Percentiles rank a stretch among this genome's conserved stretches.
These are phyloP conservation scores for Pseudohalonectria lignicola DNA, from an alignment of 2,329 filamentous ascomycete species.

Conservation along the genomic window DNA sequence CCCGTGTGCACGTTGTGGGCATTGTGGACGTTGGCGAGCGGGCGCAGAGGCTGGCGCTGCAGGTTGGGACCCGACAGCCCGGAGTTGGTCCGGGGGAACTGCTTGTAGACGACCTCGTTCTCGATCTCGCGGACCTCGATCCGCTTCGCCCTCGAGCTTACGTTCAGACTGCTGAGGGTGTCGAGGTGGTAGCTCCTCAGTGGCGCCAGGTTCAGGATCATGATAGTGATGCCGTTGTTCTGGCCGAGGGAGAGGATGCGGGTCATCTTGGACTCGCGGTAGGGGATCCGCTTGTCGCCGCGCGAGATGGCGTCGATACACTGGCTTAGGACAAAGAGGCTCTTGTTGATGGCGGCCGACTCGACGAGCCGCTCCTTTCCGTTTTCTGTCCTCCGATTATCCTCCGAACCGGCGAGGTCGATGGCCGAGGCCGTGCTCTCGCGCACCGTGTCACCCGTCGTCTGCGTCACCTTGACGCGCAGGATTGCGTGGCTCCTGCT, in stretches of 20 bases:
- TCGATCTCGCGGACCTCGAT: slow-evolving; percentile 94
- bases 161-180: slow-evolving; percentile 86
- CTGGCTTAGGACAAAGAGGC: slow-evolving; percentile 84
- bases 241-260: slow-evolving; percentile 84
- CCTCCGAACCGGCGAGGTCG: slow-evolving; percentile 89
- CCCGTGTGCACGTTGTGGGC: slow-evolving; percentile 50
- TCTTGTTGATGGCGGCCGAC: slow-evolving; percentile 96
- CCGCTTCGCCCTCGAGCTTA: slow-evolving; percentile 89
- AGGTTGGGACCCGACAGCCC: slow-evolving; percentile 27
- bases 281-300: slow-evolving; percentile 70
- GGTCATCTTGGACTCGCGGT: slow-evolving; percentile 95
- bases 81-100: slow-evolving; percentile 44
- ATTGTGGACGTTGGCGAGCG: slow-evolving; percentile 66
- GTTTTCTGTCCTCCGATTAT: slow-evolving; percentile 90
- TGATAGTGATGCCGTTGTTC: slow-evolving; percentile 89
- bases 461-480: slow-evolving; percentile 78
- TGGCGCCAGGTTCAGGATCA: slow-evolving; percentile 91
- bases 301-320: slow-evolving; percentile 89
- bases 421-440: slow-evolving; percentile 87
- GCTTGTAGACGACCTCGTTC: slow-evolving; percentile 85
- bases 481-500: slow-evolving; percentile 85
- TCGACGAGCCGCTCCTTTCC: slow-evolving; percentile 88
- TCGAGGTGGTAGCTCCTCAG: slow-evolving; percentile 89
- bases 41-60: slow-evolving; percentile 66
- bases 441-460: slow-evolving; percentile 52